A percentile compares a stretch with the other conserved stretches of the same genome.
Conservation (phyloP, 306 rosid genomes). For the Fragaria iinumae region DNA sequence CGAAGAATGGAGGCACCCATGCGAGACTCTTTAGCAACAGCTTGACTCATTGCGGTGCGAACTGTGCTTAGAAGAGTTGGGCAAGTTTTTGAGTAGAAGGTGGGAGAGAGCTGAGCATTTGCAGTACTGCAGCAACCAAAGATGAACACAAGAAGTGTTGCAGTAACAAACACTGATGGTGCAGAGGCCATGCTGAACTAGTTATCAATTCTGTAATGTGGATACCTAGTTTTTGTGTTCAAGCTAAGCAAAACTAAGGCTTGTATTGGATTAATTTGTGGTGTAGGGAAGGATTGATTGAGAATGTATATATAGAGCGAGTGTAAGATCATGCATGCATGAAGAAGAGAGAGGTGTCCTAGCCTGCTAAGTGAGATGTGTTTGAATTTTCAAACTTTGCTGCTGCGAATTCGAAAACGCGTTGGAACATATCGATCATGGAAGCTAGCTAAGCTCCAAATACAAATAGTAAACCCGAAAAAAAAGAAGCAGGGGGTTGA, state of each 20-base stretch:
- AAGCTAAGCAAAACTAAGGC: not conserved
- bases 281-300: not conserved
- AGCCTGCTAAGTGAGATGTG: not conserved
- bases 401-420: not conserved
- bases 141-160: slow-evolving; percentile 21
- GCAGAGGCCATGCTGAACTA: not conserved
- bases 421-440: not conserved
- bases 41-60: slow-evolving; percentile 42
- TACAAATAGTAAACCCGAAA: not conserved
- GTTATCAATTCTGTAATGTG: not conserved
- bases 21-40: slow-evolving; percentile 42
- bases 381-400: slow-evolving; percentile 9
- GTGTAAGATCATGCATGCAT: slow-evolving; percentile 5
- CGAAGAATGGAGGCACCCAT: slow-evolving; percentile 79
- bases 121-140: slow-evolving; percentile 22
- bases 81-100: slow-evolving; percentile 54
- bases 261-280: not conserved
- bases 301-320: not conserved
- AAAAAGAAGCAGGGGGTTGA: not conserved
- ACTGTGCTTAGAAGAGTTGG: slow-evolving; percentile 50
- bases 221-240: not conserved
- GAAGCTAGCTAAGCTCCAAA: slow-evolving; percentile 6
- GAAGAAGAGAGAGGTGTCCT: not conserved
- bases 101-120: slow-evolving; percentile 56
- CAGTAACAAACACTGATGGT: not conserved